Evolutionary conservation across 1,139 yeast genomes (phyloP).

Genomic region (Kodamaea sp.): DNA sequence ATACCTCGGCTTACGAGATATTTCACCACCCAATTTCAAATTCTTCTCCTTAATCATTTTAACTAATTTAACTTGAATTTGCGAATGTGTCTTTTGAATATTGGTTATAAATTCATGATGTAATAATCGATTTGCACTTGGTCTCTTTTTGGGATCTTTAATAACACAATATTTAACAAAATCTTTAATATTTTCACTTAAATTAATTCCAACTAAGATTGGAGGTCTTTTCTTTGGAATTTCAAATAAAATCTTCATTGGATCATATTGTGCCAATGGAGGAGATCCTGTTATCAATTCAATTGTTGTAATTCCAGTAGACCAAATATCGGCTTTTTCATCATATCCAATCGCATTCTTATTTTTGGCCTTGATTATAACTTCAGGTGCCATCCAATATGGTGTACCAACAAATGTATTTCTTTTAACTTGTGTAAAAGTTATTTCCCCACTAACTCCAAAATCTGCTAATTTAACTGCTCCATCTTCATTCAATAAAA

Average conservation of each 20-base stretch:
- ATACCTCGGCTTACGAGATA: constrained; percentile 9
- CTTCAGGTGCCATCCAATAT: constrained; percentile 94
- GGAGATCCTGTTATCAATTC: constrained; percentile 73
- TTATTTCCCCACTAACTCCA: constrained; percentile 80
- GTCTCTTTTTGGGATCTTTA: constrained; percentile 54
- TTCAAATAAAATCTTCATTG: constrained; percentile 68
- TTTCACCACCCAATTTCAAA: not conserved
- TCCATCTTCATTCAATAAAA: constrained; percentile 60
- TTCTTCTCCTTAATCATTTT: constrained; percentile 10
- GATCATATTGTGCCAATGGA: constrained; percentile 66
- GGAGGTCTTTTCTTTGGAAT: constrained; percentile 75
- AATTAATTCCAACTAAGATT: constrained; percentile 36
- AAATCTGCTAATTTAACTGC: constrained; percentile 75
- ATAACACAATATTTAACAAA: constrained; percentile 59
- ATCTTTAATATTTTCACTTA: constrained; percentile 50
- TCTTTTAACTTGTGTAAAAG: constrained; percentile 55
- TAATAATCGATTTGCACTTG: constrained; percentile 43
- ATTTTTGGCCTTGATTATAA: constrained; percentile 44
- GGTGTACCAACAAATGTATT: constrained; percentile 87
- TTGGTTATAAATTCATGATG: constrained; percentile 43
- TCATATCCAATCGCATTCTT: constrained; percentile 71
- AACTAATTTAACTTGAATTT: constrained; percentile 7
- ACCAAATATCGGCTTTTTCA: constrained; percentile 86
- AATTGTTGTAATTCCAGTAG: constrained; percentile 77
- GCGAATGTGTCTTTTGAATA: constrained; percentile 4